phyloP scores from a whole-genome alignment of 768 basidiomycete genomes.

The Daedaleopsis nitida region DNA sequence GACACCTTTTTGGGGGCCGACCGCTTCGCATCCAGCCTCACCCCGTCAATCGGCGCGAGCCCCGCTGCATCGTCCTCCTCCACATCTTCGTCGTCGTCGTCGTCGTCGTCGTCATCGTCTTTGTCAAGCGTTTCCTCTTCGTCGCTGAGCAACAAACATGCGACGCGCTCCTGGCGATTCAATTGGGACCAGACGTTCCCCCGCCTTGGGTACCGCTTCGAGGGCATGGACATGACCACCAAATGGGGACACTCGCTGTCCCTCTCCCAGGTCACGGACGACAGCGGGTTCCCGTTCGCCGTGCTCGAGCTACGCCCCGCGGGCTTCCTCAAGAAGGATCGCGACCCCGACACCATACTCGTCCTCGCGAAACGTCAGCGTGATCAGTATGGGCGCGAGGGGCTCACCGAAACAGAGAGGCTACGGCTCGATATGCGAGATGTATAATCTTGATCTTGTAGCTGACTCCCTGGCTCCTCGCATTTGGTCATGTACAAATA shows the following conservation, averaged over 20 bases:
- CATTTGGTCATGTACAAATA: no score
- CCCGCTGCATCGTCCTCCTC: neutral
- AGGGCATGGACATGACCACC: conserved; percentile 18
- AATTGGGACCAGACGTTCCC: conserved; percentile 17
- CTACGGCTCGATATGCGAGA: conserved; percentile 11
- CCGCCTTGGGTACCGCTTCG: conserved; percentile 19
- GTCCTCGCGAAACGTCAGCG: conserved; percentile 14
- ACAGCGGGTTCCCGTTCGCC: conserved; percentile 14
- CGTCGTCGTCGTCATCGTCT: neutral
- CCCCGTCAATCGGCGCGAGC: conserved; percentile 1
- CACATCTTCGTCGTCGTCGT: neutral
- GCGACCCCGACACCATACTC: conserved; percentile 3
- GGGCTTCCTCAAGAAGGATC: neutral
- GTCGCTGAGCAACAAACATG: neutral
- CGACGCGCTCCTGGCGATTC: conserved; percentile 16
- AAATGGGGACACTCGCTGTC: conserved; percentile 15
- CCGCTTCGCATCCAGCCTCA: conserved; percentile 14
- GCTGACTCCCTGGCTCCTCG: no score
- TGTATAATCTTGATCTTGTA: no score
- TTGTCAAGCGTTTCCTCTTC: neutral
- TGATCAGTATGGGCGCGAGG: conserved; percentile 12
- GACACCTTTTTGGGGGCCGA: conserved; percentile 15
- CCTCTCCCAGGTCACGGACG: conserved; percentile 13
- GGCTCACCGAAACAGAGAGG: conserved; percentile 14
- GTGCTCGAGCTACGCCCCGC: conserved; percentile 15